Evolutionary conservation across 495 filamentous ascomycete genomes (phyloP).

Genomic region (Filosporella fistucella): DNA sequence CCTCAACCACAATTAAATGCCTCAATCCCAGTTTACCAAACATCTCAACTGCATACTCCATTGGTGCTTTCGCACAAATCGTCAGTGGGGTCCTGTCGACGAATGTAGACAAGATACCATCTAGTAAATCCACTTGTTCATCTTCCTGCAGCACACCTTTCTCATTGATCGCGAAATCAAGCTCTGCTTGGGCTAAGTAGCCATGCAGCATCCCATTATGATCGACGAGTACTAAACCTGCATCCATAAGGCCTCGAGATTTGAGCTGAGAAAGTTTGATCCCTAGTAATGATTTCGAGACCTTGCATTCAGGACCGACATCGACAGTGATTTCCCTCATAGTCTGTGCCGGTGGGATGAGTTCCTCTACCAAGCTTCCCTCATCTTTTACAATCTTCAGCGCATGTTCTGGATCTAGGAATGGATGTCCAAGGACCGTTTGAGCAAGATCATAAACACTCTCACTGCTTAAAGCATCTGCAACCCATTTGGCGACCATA

Average conservation of each 20-base stretch:
- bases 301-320: conserved; percentile 37
- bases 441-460: conserved; percentile 54
- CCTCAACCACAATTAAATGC: conserved; percentile 44
- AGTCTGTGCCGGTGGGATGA: conserved; percentile 47
- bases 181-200: conserved; percentile 49
- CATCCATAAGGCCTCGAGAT: conserved; percentile 48
- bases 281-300: conserved; percentile 34
- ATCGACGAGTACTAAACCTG: conserved; percentile 50
- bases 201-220: conserved; percentile 41
- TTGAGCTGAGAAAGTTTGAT: conserved; percentile 42
- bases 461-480: conserved; percentile 45
- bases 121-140: conserved; percentile 37
- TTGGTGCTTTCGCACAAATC: conserved; percentile 44
- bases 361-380: conserved; percentile 34
- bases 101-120: conserved; percentile 35
- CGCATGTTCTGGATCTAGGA: conserved; percentile 47
- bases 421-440: conserved; percentile 51
- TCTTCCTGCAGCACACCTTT: conserved; percentile 28
- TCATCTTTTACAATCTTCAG: conserved; percentile 33
- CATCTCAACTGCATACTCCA: conserved; percentile 55
- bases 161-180: conserved; percentile 43
- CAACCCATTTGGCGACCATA: conserved; percentile 53
- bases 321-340: conserved; percentile 52
- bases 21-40: conserved; percentile 51
- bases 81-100: conserved; percentile 49